A percentile compares a stretch with the other conserved stretches of the same genome.
phyloP scores from a whole-genome alignment of 371 early-diverging fungal species.

The Apophysomyces elegans region DNA sequence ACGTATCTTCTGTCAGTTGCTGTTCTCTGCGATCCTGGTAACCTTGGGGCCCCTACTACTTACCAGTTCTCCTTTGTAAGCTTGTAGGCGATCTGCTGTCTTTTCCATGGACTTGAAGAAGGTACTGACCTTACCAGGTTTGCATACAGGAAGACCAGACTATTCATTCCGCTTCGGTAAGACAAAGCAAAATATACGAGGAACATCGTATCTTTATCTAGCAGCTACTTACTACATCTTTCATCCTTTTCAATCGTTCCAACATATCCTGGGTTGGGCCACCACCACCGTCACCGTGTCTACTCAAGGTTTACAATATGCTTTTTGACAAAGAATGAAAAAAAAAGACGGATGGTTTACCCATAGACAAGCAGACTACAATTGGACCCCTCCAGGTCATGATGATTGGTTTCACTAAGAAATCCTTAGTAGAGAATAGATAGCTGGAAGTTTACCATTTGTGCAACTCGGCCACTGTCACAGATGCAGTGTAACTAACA shows the following conservation, averaged over 20 bases:
- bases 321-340: background rate
- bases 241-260: conserved; percentile 80
- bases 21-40: no score
- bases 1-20: background rate
- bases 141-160: conserved; percentile 79
- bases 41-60: conserved; percentile 3
- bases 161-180: conserved; percentile 10
- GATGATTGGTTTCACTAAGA: conserved; percentile 41
- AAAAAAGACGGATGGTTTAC: conserved; percentile 21
- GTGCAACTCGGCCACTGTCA: conserved; percentile 39
- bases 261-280: conserved; percentile 90
- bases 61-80: conserved; percentile 94
- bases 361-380: conserved; percentile 50
- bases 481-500: conserved; percentile 41
- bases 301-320: conserved; percentile 11
- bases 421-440: no score
- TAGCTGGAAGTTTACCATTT: conserved; percentile 33
- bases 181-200: background rate
- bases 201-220: no score
- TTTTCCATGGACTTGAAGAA: conserved; percentile 82
- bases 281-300: conserved; percentile 97
- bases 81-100: conserved; percentile 68
- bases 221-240: conserved; percentile 58
- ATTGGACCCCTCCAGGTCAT: conserved; percentile 47
- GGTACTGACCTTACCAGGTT: conserved; percentile 72